A percentile compares a stretch with the other conserved stretches of the same genome.
Evolutionary conservation across 139 green algal species (phyloP).

Genomic region (Spirogloea muscicola): DNA sequence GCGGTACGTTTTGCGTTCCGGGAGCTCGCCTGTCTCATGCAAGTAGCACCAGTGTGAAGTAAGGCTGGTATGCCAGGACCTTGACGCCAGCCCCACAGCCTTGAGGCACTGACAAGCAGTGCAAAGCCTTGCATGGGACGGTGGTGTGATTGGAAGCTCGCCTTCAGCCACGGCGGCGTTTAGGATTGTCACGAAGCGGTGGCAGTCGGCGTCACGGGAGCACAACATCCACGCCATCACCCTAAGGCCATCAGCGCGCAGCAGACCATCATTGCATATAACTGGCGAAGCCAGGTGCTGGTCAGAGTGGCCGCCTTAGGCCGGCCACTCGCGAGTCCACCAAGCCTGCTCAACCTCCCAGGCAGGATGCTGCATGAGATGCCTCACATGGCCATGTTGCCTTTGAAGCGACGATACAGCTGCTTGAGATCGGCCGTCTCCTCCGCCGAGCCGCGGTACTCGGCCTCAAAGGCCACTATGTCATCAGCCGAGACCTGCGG

Average conservation of each 20-base stretch:
- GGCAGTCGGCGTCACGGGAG: conserved; percentile 67
- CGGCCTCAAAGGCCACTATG: conserved; percentile 56
- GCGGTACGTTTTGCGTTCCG: background rate
- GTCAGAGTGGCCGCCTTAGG: background rate
- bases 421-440: conserved; percentile 72
- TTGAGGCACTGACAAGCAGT: background rate
- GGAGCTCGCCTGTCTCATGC: background rate
- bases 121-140: background rate
- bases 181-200: conserved; percentile 76
- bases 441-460: conserved; percentile 70
- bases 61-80: background rate
- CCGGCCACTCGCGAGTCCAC: background rate
- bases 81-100: no score
- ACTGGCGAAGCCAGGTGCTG: background rate
- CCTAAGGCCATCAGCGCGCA: conserved; percentile 6
- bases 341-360: background rate
- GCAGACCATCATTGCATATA: background rate
- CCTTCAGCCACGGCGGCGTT: conserved; percentile 59
- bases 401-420: conserved; percentile 67
- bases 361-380: background rate
- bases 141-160: background rate
- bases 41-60: background rate
- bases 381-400: conserved; percentile 67
- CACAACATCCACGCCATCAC: conserved; percentile 82
- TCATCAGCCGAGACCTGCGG: conserved; percentile 62